Conservation (phyloP, 2,329 filamentous ascomycete genomes). For the Aspergillus fumigatus region DNA sequence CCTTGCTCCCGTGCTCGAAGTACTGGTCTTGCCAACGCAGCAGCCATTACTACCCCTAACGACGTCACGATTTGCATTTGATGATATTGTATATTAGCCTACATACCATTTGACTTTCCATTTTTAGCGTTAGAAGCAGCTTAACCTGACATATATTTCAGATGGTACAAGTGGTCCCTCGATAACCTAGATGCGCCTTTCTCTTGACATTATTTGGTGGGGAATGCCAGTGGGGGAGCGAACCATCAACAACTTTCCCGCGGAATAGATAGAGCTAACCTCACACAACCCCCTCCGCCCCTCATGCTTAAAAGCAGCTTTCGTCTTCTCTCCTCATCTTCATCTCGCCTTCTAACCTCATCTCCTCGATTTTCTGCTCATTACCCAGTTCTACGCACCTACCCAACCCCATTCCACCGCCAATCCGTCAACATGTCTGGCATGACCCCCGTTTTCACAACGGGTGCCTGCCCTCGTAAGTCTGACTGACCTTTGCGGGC, state of each 20-base stretch:
- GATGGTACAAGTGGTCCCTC: not conserved
- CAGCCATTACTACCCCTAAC: not conserved
- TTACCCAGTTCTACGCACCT: slow-evolving; percentile 6
- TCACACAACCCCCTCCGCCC: slow-evolving; percentile 7
- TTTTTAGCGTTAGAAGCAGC: not conserved
- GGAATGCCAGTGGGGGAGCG: not conserved
- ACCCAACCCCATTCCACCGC: slow-evolving; percentile 3
- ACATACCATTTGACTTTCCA: not conserved
- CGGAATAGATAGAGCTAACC: slow-evolving; percentile 11
- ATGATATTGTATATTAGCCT: not conserved
- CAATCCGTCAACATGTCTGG: slow-evolving; percentile 32
- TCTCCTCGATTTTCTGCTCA: slow-evolving; percentile 9
- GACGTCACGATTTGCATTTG: not conserved
- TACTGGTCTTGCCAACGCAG: not conserved
- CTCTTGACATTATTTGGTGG: not conserved
- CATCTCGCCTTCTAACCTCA: slow-evolving; percentile 3
- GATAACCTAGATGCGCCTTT: not conserved
- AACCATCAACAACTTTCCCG: slow-evolving; percentile 14
- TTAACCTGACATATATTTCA: not conserved
- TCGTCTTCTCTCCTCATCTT: slow-evolving; percentile 17
- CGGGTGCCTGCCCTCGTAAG: slow-evolving; percentile 45
- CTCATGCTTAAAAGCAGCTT: slow-evolving; percentile 22
- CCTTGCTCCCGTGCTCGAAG: not conserved
- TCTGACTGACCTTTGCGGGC: slow-evolving; percentile 4
- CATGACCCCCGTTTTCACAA: slow-evolving; percentile 37